A percentile compares a stretch with the other conserved stretches of the same genome.
These are phyloP conservation scores for Nyssa sinensis DNA, from an alignment of 148 eudicot species.

Conservation along the genomic window DNA sequence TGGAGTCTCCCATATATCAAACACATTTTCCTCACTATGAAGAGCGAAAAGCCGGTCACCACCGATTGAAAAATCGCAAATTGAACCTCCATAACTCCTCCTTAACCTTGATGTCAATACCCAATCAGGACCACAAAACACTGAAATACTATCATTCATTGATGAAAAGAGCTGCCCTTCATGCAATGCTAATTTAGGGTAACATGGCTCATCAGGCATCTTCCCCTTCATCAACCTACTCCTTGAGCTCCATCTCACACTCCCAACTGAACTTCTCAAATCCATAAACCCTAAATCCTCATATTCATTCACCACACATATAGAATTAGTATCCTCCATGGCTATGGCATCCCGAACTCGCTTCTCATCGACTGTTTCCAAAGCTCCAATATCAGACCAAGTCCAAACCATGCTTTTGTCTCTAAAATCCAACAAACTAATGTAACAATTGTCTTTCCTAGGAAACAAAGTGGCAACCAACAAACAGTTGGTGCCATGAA, in stretches of 20 bases:
- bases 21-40: constrained; percentile 84
- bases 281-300: constrained; percentile 92
- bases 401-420: constrained; percentile 72
- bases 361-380: constrained; percentile 43
- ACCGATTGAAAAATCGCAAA: constrained; percentile 84
- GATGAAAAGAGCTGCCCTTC: constrained; percentile 76
- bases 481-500: constrained; percentile 54
- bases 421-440: constrained; percentile 76
- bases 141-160: constrained; percentile 76
- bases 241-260: constrained; percentile 76
- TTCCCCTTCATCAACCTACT: constrained; percentile 63
- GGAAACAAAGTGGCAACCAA: constrained; percentile 81
- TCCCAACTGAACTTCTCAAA: constrained; percentile 52
- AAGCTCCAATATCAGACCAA: constrained; percentile 68
- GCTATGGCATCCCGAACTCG: constrained; percentile 81
- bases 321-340: constrained; percentile 55
- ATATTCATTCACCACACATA: constrained; percentile 81
- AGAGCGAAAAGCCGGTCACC: constrained; percentile 88
- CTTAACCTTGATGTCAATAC: constrained; percentile 74
- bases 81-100: constrained; percentile 67
- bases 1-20: constrained; percentile 88
- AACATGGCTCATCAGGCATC: constrained; percentile 74
- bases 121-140: constrained; percentile 87
- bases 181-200: constrained; percentile 75
- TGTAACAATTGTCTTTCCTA: constrained; percentile 80